These are phyloP conservation scores for Borealophlyctis nickersoniae DNA, from an alignment of 192 early-diverging fungal genomes.

Conservation along the genomic window DNA sequence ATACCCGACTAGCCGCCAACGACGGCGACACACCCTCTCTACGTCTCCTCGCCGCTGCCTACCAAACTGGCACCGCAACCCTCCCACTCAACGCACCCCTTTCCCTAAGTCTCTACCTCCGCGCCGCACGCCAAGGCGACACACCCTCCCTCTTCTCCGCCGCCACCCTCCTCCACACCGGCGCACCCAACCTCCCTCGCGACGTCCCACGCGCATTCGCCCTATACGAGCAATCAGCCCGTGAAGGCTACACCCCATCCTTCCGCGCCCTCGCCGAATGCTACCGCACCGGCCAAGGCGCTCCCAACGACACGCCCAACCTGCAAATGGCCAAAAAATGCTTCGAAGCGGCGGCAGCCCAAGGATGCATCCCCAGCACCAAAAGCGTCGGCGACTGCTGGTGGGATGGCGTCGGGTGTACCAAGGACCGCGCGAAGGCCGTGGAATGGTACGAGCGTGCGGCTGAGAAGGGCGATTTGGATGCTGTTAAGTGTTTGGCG, in stretches of 20 bases:
- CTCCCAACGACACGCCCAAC: conserved; percentile 18
- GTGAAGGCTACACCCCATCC: conserved; percentile 11
- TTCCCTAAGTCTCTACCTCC: conserved; percentile 11
- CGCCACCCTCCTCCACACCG: conserved; percentile 10
- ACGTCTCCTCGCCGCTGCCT: conserved; percentile 6
- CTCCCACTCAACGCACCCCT: not conserved
- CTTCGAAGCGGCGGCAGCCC: conserved; percentile 2
- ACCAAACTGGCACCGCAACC: conserved; percentile 3
- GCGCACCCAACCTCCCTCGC: conserved; percentile 10
- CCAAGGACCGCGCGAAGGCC: conserved; percentile 12
- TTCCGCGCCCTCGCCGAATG: conserved; percentile 16
- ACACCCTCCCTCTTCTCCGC: conserved; percentile 3
- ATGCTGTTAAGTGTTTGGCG: conserved; percentile 9
- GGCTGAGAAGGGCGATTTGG: not conserved
- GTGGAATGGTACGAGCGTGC: conserved; percentile 14
- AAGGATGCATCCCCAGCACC: not conserved
- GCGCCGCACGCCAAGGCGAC: conserved; percentile 12
- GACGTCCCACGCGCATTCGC: conserved; percentile 10
- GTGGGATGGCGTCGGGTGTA: conserved; percentile 8
- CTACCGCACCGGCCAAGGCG: conserved; percentile 17
- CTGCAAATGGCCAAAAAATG: conserved; percentile 4
- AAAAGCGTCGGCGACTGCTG: conserved; percentile 5
- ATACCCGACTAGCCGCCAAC: conserved; percentile 4
- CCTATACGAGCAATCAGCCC: conserved; percentile 6
- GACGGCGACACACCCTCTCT: conserved; percentile 12